These are phyloP conservation scores for Dictyostelium capitatum DNA, from an alignment of 78 protist genomes.

Conservation along the genomic window DNA sequence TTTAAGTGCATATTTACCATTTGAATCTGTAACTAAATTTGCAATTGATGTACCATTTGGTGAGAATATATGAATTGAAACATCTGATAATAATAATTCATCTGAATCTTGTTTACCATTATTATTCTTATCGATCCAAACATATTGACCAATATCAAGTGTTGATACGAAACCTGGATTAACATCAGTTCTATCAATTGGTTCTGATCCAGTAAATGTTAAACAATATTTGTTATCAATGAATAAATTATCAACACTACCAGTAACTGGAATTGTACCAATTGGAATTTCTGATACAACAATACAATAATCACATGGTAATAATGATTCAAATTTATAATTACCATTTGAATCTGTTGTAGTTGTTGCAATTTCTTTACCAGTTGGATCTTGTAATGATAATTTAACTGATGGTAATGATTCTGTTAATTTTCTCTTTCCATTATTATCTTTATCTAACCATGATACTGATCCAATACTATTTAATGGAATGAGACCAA, in stretches of 20 bases:
- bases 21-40: not conserved
- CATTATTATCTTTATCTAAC: constrained; percentile 8
- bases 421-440: not conserved
- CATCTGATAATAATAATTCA: not conserved
- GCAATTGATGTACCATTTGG: not conserved
- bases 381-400: not conserved
- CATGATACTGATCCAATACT: not conserved
- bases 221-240: not conserved
- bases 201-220: not conserved
- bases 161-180: constrained; percentile 8
- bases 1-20: constrained; percentile 1
- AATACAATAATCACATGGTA: not conserved
- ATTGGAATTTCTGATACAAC: not conserved
- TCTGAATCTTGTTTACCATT: not conserved
- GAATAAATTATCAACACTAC: not conserved
- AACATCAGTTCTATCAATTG: not conserved
- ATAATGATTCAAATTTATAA: not conserved
- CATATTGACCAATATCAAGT: constrained; percentile 21
- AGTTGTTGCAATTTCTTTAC: not conserved
- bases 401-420: not conserved
- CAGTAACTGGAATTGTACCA: not conserved
- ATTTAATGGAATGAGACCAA: not conserved
- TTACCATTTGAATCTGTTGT: constrained; percentile 16
- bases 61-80: not conserved
- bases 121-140: constrained; percentile 21